phyloP scores from a whole-genome alignment of 1,139 yeast species.

The Geotrichum candidum region DNA sequence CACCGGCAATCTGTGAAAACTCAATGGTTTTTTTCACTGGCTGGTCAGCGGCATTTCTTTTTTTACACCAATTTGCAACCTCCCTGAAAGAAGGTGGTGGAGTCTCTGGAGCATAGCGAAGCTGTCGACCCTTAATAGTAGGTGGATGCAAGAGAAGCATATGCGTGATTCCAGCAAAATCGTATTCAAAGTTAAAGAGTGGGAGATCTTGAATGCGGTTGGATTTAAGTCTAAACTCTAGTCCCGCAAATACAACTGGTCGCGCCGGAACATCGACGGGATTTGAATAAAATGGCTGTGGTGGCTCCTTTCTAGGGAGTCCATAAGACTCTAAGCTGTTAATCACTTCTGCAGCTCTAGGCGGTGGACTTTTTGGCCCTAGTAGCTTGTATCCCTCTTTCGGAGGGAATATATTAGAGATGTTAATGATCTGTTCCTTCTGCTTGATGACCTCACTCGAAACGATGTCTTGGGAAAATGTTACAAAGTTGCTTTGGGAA shows the following conservation, averaged over 20 bases:
- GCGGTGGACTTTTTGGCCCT: conserved; percentile 18
- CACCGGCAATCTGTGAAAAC: conserved; percentile 21
- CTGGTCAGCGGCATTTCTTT: neutral
- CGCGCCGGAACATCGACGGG: conserved; percentile 46
- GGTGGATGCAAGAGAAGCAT: neutral
- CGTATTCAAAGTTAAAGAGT: conserved; percentile 22
- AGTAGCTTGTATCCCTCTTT: neutral
- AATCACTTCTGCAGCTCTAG: conserved; percentile 30
- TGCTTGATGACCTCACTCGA: neutral
- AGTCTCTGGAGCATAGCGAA: neutral
- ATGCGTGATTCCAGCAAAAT: conserved; percentile 8
- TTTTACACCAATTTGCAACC: conserved; percentile 33
- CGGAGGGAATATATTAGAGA: neutral
- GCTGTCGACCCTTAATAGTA: neutral
- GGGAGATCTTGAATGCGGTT: conserved; percentile 25
- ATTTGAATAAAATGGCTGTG: conserved; percentile 58
- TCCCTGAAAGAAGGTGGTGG: conserved; percentile 40
- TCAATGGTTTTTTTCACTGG: neutral
- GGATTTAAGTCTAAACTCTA: conserved; percentile 43
- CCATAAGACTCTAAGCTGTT: conserved; percentile 43
- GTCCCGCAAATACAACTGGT: conserved; percentile 64
- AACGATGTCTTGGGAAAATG: neutral
- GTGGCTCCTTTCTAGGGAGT: conserved; percentile 48
- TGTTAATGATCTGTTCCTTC: neutral
- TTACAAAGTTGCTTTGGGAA: neutral